A percentile compares a stretch with the other conserved stretches of the same genome.
Evolutionary conservation across 2,329 filamentous ascomycete species (phyloP).

Genomic region (Fusarium sp.): DNA sequence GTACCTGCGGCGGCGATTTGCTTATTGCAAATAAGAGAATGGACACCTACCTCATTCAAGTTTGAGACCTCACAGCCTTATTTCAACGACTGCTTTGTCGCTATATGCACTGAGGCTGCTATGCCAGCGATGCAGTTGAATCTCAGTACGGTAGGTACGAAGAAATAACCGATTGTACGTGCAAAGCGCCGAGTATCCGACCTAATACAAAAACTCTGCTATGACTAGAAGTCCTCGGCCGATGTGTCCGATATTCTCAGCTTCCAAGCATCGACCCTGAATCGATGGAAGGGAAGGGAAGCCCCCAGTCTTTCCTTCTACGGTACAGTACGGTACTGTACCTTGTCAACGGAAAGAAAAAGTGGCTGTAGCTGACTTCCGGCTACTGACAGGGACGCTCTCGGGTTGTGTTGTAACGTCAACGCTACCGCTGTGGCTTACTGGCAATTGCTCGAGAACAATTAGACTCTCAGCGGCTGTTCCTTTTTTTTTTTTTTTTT

Average conservation of each 20-base stretch:
- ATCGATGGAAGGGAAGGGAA: not conserved
- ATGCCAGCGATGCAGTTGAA: not conserved
- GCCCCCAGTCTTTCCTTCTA: not conserved
- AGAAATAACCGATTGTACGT: not conserved
- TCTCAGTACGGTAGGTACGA: too few species aligned
- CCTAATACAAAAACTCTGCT: too few species aligned
- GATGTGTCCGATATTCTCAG: not conserved
- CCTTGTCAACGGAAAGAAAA: not conserved
- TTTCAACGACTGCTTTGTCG: constrained; percentile 20
- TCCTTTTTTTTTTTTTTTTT: not conserved
- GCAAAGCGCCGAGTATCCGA: not conserved
- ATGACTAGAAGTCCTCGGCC: not conserved
- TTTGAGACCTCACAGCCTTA: constrained; percentile 29
- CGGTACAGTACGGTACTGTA: not conserved
- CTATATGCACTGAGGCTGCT: not conserved
- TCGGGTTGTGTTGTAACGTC: not conserved
- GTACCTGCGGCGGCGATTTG: constrained; percentile 4
- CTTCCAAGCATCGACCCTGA: not conserved
- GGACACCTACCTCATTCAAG: not conserved
- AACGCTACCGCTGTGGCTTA: constrained; percentile 1
- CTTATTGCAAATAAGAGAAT: not conserved
- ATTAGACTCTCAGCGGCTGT: not conserved
- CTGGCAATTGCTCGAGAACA: not conserved
- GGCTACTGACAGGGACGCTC: not conserved
- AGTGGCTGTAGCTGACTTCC: constrained; percentile 4